A percentile compares a stretch with the other conserved stretches of the same genome.
phyloP scores from a whole-genome alignment of 495 filamentous ascomycete genomes.

The Penicillium parvum region DNA sequence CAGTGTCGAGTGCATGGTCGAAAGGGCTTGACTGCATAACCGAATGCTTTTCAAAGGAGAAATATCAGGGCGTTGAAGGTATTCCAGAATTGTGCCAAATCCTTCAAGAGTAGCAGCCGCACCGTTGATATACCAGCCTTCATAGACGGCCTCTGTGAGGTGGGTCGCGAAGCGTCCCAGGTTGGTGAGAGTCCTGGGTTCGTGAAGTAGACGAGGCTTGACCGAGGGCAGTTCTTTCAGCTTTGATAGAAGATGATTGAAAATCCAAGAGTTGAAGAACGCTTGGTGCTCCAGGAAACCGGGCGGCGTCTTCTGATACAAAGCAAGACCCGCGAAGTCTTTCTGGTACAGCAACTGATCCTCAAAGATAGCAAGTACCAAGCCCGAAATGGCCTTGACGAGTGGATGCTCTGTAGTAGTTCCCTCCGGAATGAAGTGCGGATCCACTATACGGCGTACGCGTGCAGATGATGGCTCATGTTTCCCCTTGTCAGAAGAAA shows the following conservation, averaged over 20 bases:
- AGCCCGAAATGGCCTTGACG: slow-evolving; percentile 67
- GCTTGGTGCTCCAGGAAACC: slow-evolving; percentile 92
- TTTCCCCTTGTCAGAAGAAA: slow-evolving; percentile 63
- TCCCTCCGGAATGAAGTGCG: slow-evolving; percentile 32
- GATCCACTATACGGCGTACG: slow-evolving; percentile 54
- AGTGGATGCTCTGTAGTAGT: slow-evolving; percentile 61
- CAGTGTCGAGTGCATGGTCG: slow-evolving; percentile 68
- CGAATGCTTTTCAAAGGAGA: slow-evolving; percentile 76
- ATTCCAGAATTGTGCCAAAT: slow-evolving; percentile 76
- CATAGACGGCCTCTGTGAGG: slow-evolving; percentile 83
- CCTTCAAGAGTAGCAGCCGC: slow-evolving; percentile 75
- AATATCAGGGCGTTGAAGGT: slow-evolving; percentile 82
- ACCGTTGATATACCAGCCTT: slow-evolving; percentile 92
- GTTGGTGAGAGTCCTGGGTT: slow-evolving; percentile 82
- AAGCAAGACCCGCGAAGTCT: slow-evolving; percentile 83
- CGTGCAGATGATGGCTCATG: slow-evolving; percentile 53
- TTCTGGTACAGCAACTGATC: slow-evolving; percentile 79
- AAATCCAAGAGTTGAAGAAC: slow-evolving; percentile 87
- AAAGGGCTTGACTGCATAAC: slow-evolving; percentile 75
- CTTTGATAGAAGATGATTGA: slow-evolving; percentile 68
- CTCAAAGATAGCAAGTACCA: slow-evolving; percentile 71
- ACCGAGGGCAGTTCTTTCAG: slow-evolving; percentile 65
- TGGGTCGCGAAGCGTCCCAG: slow-evolving; percentile 73
- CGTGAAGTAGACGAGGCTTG: slow-evolving; percentile 65
- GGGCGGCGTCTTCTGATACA: slow-evolving; percentile 85